Percentiles rank a stretch among this genome's conserved stretches.
Conservation (phyloP, 495 filamentous ascomycete genomes). For the Xylaria longipes region DNA sequence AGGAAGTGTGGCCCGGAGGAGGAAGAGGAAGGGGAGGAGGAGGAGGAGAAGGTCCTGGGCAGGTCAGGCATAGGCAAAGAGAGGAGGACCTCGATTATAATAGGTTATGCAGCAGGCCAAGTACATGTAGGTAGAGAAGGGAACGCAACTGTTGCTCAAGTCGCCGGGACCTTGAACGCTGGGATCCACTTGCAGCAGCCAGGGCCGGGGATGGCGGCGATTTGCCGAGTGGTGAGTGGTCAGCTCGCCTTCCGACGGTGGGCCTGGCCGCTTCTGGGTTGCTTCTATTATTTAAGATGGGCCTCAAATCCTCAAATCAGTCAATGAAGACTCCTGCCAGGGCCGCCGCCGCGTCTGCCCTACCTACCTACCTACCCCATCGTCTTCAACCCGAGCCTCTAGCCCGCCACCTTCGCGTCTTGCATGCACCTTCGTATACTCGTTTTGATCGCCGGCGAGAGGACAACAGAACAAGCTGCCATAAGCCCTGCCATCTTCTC, state of each 20-base stretch:
- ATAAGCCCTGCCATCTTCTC: neutral
- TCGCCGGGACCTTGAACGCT: conserved; percentile 37
- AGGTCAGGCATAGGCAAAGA: conserved; percentile 5
- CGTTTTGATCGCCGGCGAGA: conserved; percentile 49
- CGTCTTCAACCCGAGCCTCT: conserved; percentile 28
- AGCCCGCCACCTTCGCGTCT: conserved; percentile 28
- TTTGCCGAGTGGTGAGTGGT: conserved; percentile 36
- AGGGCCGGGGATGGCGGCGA: conserved; percentile 41
- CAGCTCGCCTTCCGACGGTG: conserved; percentile 34
- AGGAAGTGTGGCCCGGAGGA: conserved; percentile 1
- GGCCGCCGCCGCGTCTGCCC: conserved; percentile 27
- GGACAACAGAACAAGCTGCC: conserved; percentile 36
- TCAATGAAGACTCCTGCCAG: conserved; percentile 17
- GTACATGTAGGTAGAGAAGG: conserved; percentile 21
- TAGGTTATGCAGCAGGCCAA: conserved; percentile 9
- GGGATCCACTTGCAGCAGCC: conserved; percentile 36
- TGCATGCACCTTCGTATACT: conserved; percentile 41
- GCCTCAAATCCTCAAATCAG: conserved; percentile 36
- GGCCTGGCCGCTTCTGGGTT: conserved; percentile 24
- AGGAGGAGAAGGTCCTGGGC: neutral
- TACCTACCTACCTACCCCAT: conserved; percentile 44
- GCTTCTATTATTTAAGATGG: conserved; percentile 41
- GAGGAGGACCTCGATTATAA: conserved; percentile 7
- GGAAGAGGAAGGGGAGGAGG: conserved; percentile 8
- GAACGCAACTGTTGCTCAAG: conserved; percentile 33